Evolutionary conservation across 768 basidiomycete genomes (phyloP), one percentile per base, ranked within the genome.

Genomic region (Sporobolomyces roseus): DNA sequence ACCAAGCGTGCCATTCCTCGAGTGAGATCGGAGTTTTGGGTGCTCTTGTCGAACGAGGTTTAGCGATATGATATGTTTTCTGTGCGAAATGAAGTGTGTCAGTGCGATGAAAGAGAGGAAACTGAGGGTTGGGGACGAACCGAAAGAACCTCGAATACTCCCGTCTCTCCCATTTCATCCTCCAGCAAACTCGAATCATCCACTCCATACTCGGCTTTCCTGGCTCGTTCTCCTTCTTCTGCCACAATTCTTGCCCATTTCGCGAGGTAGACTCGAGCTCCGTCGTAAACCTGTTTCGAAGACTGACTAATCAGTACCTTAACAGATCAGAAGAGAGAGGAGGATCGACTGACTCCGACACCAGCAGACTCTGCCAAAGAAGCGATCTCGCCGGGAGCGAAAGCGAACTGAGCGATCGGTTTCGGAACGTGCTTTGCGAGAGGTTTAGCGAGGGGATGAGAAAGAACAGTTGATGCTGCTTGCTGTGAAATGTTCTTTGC

Each of bases 341-440:
- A 43, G 14, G 13, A 19, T 3, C 29, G 41, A 58, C 66, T 29
- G 17, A 68, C 68, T 2, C 91, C 92, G 3, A 96, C 90, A 0
- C 92, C 89, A 38, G 90, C 88, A 77, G 89, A 89, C 78, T 93
- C 91, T 0, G 91, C 62, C 35, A 61, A 62, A 30, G 52, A 52
- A 3, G 53, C 64, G 12, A 74, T 63, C 77, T 94, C 93, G 23
- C 93, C 93, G 59, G 87, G 87, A 0, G 86, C 93, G 75, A 87
- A 89, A 2, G 96, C 92, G 53, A 97, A 83, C 65, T 88, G 91
- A 72, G 85, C 85, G 49, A 98, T 91, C 0, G 94, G 93, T 72
- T 96, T 91, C 0, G 96, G 96, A 17, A 99, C 85, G 77, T 97
- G 93, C 7, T 94, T 94, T 0, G 97, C 84, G 56, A 98, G 93